Percentiles rank a stretch among this genome's conserved stretches.
Evolutionary conservation across 805 yeast species (phyloP).

Genomic region (Candida dajiaensis): DNA sequence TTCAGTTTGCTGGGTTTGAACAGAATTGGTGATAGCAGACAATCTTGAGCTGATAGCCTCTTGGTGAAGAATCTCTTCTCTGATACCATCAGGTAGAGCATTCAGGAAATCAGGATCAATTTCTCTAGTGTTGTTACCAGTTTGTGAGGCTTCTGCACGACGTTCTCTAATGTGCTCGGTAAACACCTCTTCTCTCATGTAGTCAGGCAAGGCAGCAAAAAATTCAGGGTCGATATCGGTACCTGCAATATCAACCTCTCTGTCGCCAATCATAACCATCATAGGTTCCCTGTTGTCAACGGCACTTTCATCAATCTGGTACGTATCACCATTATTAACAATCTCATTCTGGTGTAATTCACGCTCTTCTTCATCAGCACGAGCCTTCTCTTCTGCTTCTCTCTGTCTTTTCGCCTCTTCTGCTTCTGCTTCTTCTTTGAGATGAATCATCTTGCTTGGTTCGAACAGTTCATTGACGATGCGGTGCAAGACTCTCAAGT

Average conservation of each 20-base stretch:
- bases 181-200: conserved; percentile 87
- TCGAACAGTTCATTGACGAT: conserved; percentile 43
- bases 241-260: conserved; percentile 79
- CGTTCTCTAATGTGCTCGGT: conserved; percentile 78
- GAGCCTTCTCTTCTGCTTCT: conserved; percentile 24
- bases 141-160: conserved; percentile 47
- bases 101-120: conserved; percentile 76
- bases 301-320: conserved; percentile 2
- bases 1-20: conserved; percentile 7
- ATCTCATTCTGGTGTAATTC: conserved; percentile 3
- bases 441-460: conserved; percentile 36
- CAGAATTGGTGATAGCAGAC: conserved; percentile 1
- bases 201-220: conserved; percentile 84
- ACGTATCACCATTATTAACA: conserved; percentile 9
- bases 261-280: conserved; percentile 67
- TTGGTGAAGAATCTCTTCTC: conserved; percentile 57
- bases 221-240: conserved; percentile 92
- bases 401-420: conserved; percentile 24
- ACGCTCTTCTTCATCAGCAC: conserved; percentile 24
- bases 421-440: conserved; percentile 21
- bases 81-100: conserved; percentile 64
- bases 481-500: conserved; percentile 31
- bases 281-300: conserved; percentile 40
- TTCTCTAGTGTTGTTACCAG: conserved; percentile 48
- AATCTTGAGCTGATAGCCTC: conserved; percentile 42